A percentile compares a stretch with the other conserved stretches of the same genome.
These are phyloP conservation scores for Aspergillus asperescens DNA, from an alignment of 495 filamentous ascomycete genomes.

Conservation along the genomic window DNA sequence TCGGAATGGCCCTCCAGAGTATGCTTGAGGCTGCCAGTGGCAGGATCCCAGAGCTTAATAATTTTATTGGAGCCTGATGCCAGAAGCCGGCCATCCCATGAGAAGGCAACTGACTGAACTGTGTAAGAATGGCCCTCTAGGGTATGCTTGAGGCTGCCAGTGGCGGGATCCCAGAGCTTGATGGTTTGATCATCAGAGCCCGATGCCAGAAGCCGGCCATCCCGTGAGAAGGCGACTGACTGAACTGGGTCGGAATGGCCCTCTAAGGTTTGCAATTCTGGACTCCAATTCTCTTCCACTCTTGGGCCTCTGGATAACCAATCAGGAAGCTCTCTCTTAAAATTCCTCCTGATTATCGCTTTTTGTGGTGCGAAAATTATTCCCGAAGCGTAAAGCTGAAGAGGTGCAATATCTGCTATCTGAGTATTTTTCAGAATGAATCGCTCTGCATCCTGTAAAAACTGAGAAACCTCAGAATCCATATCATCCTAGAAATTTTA, in stretches of 20 bases:
- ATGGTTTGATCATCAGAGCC: slow-evolving; percentile 28
- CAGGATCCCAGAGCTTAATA: too few species aligned
- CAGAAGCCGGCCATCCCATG: too few species aligned
- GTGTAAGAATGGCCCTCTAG: too few species aligned
- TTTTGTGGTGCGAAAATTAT: slow-evolving; percentile 32
- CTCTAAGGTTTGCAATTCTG: slow-evolving; percentile 15
- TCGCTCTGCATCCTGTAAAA: slow-evolving; percentile 31
- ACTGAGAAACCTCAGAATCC: slow-evolving; percentile 15
- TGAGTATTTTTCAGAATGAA: slow-evolving; percentile 28
- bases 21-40: too few species aligned
- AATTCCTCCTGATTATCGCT: slow-evolving; percentile 22
- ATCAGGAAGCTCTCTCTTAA: not conserved
- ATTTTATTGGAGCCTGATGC: too few species aligned
- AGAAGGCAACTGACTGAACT: too few species aligned
- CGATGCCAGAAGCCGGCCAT: slow-evolving; percentile 8
- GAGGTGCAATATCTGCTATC: slow-evolving; percentile 27
- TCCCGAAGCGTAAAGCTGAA: slow-evolving; percentile 16
- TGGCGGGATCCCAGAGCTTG: slow-evolving; percentile 24
- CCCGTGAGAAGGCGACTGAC: slow-evolving; percentile 9
- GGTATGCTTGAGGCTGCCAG: not conserved
- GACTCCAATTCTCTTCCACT: not conserved
- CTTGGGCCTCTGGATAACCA: not conserved
- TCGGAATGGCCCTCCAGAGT: too few species aligned
- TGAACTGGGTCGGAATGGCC: slow-evolving; percentile 9
- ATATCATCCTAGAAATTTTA: slow-evolving; percentile 11